These are phyloP conservation scores for Musa schizocarpa DNA, from an alignment of 176 grass and related monocot species.

Conservation along the genomic window DNA sequence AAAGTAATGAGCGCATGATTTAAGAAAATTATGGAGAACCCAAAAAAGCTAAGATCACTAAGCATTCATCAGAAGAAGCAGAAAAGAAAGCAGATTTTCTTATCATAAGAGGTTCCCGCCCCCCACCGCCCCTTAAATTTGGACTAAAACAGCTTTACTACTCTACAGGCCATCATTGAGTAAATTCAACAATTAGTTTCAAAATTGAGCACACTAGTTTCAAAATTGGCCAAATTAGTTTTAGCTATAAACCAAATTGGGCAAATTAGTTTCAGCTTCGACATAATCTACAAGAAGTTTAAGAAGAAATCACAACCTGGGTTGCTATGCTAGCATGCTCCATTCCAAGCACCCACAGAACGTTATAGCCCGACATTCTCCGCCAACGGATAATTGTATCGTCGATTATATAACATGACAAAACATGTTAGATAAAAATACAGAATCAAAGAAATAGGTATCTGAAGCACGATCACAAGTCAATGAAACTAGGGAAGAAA, in stretches of 20 bases:
- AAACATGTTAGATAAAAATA: neutral
- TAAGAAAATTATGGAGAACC: too few species aligned
- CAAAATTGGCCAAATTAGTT: too few species aligned
- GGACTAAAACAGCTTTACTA: neutral
- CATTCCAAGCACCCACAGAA: slow-evolving; percentile 81
- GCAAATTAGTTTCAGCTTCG: too few species aligned
- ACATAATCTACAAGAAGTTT: too few species aligned
- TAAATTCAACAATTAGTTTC: neutral
- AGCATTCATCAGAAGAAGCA: too few species aligned
- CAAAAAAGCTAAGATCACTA: too few species aligned
- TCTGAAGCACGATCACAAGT: neutral
- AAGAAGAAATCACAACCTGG: slow-evolving; percentile 40
- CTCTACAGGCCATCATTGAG: too few species aligned
- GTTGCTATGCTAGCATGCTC: slow-evolving; percentile 97
- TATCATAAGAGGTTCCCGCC: neutral
- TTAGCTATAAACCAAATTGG: too few species aligned
- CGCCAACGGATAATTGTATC: slow-evolving; percentile 79
- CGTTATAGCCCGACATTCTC: slow-evolving; percentile 90
- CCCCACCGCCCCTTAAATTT: neutral
- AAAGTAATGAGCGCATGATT: too few species aligned
- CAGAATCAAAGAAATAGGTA: neutral
- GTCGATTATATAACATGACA: slow-evolving; percentile 31
- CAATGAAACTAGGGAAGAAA: neutral
- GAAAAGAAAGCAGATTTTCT: neutral
- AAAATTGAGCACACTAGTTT: neutral